phyloP scores from a whole-genome alignment of 108 stramenopile species.

The Parietichytrium sp. region DNA sequence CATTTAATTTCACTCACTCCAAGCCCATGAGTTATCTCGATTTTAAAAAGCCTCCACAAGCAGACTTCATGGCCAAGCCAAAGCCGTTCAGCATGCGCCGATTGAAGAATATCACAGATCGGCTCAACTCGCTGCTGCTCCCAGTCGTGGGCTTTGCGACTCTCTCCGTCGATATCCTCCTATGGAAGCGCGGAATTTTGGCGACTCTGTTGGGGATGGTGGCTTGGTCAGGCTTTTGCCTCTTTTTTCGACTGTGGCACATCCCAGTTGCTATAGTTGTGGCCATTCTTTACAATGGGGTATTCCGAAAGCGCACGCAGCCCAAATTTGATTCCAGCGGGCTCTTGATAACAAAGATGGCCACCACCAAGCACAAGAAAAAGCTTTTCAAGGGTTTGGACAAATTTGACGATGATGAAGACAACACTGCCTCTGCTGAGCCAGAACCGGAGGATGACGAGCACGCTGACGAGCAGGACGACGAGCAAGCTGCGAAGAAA shows the following conservation, averaged over 20 bases:
- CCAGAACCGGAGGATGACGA: not conserved
- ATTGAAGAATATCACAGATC: not conserved
- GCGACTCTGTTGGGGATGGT: not conserved
- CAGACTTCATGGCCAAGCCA: not conserved
- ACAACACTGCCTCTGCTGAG: not conserved
- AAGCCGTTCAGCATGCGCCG: slow-evolving; percentile 15
- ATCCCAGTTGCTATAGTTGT: not conserved
- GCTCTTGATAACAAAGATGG: not conserved
- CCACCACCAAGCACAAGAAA: not conserved
- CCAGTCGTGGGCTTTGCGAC: not conserved
- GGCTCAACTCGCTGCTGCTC: not conserved
- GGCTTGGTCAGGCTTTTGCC: not conserved
- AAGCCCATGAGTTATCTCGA: not conserved
- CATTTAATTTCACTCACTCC: not conserved
- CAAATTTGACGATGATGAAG: slow-evolving; percentile 6
- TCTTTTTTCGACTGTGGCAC: not conserved
- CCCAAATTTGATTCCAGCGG: not conserved
- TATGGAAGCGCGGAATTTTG: not conserved
- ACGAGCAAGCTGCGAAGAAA: not conserved
- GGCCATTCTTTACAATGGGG: not conserved
- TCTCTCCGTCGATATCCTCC: not conserved
- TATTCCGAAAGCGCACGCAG: not conserved
- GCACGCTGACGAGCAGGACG: not conserved
- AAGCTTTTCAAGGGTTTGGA: not conserved
- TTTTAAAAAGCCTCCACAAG: not conserved